These are phyloP conservation scores for Astrothelium macrocarpum DNA, from an alignment of 495 filamentous ascomycete species.

Conservation along the genomic window DNA sequence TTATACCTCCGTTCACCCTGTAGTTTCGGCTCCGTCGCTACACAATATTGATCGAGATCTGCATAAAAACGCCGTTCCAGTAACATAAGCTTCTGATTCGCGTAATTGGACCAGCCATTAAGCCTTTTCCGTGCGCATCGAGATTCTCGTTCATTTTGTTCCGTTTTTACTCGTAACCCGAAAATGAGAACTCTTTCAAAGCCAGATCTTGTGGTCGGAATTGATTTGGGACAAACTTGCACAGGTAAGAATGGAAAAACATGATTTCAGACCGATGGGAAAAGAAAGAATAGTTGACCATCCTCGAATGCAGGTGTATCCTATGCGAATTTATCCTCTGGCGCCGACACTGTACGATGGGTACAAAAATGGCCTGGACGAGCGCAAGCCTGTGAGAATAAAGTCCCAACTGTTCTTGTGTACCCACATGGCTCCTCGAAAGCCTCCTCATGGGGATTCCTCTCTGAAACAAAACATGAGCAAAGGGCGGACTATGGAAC, in stretches of 20 bases:
- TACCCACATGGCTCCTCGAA: constrained; percentile 37
- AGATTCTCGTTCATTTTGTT: not conserved
- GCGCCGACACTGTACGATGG: constrained; percentile 40
- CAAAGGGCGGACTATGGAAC: constrained; percentile 34
- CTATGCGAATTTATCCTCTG: constrained; percentile 35
- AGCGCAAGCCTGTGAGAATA: constrained; percentile 44
- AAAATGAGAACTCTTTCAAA: constrained; percentile 12
- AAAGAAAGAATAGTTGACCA: constrained; percentile 8
- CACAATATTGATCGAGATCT: too few relatives aligned
- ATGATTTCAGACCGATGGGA: constrained; percentile 13
- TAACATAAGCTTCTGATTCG: not conserved
- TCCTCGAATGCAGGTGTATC: constrained; percentile 40
- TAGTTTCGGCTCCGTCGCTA: too few relatives aligned
- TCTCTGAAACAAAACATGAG: constrained; percentile 36
- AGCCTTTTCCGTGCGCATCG: not conserved
- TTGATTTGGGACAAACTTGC: constrained; percentile 56
- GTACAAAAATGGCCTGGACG: constrained; percentile 55
- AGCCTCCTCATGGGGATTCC: constrained; percentile 48
- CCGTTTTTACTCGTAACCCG: not conserved
- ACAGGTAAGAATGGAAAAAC: constrained; percentile 37
- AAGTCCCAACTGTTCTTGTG: constrained; percentile 49
- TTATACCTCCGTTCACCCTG: too few relatives aligned
- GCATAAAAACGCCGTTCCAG: not conserved
- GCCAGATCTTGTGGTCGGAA: constrained; percentile 49
- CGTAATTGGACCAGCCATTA: not conserved